These are phyloP conservation scores for Excoecaria cochinchinensis DNA, from an alignment of 345 rosid species.

Conservation along the genomic window DNA sequence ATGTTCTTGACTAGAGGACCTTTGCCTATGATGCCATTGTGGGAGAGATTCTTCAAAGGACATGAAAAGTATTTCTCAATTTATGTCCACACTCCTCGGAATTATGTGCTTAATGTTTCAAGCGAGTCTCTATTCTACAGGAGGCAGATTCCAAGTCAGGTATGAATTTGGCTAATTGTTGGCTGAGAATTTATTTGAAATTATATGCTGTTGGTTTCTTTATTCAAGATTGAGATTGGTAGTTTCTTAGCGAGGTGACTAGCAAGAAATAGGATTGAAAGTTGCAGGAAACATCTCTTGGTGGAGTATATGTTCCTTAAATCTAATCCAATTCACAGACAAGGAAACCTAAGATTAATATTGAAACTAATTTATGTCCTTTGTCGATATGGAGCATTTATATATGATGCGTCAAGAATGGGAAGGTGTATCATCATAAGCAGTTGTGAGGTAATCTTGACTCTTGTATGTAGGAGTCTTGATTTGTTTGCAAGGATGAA, in stretches of 20 bases:
- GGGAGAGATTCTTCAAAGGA: conserved; percentile 86
- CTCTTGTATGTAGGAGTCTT: background rate
- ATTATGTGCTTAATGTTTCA: conserved; percentile 54
- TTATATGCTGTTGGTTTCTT: background rate
- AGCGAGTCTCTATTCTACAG: conserved; percentile 56
- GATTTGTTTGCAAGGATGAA: background rate
- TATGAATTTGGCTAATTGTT: conserved; percentile 17
- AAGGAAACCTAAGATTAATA: background rate
- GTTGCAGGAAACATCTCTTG: too few species aligned
- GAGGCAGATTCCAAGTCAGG: conserved; percentile 83
- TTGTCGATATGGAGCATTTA: background rate
- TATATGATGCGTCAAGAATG: background rate
- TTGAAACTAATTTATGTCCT: too few species aligned
- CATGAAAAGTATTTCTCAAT: conserved; percentile 55
- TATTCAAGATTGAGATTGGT: background rate
- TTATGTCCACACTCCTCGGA: conserved; percentile 63
- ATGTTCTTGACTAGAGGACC: conserved; percentile 93
- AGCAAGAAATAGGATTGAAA: background rate
- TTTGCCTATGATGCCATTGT: conserved; percentile 76
- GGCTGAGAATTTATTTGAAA: background rate
- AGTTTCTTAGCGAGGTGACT: background rate
- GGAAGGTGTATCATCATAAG: too few species aligned
- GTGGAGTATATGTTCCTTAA: background rate
- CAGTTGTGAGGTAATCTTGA: too few species aligned
- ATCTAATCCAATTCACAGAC: background rate